Conservation (phyloP, 768 basidiomycete species). For the Phaffia tasmanica region DNA sequence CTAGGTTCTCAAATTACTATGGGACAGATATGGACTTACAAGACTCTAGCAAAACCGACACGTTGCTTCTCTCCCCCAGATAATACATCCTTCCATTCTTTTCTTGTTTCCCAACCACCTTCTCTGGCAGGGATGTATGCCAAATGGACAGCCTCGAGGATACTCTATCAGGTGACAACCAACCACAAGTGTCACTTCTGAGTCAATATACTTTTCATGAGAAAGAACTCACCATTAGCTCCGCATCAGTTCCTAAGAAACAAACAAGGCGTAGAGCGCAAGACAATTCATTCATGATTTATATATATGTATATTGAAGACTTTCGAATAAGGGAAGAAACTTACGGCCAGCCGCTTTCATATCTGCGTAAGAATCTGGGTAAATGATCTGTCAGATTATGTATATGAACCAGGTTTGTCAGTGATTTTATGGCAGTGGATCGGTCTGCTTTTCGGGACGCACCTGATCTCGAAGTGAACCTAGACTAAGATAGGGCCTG, state of each 20-base stretch:
- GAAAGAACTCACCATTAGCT: conserved; percentile 45
- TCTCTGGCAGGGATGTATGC: conserved; percentile 75
- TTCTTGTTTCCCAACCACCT: conserved; percentile 76
- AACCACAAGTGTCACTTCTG: neutral
- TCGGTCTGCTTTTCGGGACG: conserved; percentile 29
- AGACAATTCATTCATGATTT: no score
- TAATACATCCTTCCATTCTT: conserved; percentile 57
- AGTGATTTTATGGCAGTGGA: conserved; percentile 26
- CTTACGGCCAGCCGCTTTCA: conserved; percentile 44
- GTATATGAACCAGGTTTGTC: conserved; percentile 54
- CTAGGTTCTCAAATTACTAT: neutral
- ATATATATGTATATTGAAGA: no score
- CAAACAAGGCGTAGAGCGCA: no score
- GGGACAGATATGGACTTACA: conserved; percentile 45
- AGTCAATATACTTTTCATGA: neutral
- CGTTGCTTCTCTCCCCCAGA: conserved; percentile 88
- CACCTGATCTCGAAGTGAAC: conserved; percentile 73
- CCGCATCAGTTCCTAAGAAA: conserved; percentile 46
- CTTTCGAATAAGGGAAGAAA: no score
- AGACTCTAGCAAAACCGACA: conserved; percentile 86
- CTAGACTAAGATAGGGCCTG: conserved; percentile 79
- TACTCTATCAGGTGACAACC: conserved; percentile 36
- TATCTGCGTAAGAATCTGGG: conserved; percentile 72
- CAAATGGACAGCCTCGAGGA: conserved; percentile 69
- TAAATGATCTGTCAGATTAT: conserved; percentile 7